Conservation (phyloP, 1,284 basidiomycete genomes). For the Chondrostereum purpureum region DNA sequence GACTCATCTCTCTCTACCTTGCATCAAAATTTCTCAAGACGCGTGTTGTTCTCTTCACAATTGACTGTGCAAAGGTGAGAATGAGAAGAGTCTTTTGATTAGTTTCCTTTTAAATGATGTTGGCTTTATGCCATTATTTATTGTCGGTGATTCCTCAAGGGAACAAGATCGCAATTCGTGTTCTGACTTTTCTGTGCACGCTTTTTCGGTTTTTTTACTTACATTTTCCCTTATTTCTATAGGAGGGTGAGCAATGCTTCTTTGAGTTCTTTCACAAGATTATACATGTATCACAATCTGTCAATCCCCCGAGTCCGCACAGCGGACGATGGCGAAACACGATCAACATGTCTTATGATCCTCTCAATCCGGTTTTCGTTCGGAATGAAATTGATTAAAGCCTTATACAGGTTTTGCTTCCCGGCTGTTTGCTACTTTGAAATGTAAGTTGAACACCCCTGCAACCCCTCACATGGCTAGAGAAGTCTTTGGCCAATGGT, state of each 20-base stretch:
- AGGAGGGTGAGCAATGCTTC: background rate
- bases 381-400: no score
- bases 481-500: no score
- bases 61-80: conserved; percentile 9
- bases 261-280: no score
- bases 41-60: conserved; percentile 1
- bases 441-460: background rate
- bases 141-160: conserved; percentile 52
- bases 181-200: conserved; percentile 20
- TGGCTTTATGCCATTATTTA: conserved; percentile 53
- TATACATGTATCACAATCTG: background rate
- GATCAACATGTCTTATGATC: no score
- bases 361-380: no score
- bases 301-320: no score
- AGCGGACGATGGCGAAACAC: no score
- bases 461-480: no score
- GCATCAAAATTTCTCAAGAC: no score
- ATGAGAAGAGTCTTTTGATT: conserved; percentile 8
- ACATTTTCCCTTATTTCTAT: conserved; percentile 14
- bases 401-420: no score
- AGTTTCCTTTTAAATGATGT: conserved; percentile 38
- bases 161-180: conserved; percentile 41
- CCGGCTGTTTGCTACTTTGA: no score
- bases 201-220: conserved; percentile 18
- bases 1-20: no score